These are phyloP conservation scores for Rhytidiadelphus loreus DNA, from an alignment of 225 moss, liverwort and hornwort genomes.

Conservation along the genomic window DNA sequence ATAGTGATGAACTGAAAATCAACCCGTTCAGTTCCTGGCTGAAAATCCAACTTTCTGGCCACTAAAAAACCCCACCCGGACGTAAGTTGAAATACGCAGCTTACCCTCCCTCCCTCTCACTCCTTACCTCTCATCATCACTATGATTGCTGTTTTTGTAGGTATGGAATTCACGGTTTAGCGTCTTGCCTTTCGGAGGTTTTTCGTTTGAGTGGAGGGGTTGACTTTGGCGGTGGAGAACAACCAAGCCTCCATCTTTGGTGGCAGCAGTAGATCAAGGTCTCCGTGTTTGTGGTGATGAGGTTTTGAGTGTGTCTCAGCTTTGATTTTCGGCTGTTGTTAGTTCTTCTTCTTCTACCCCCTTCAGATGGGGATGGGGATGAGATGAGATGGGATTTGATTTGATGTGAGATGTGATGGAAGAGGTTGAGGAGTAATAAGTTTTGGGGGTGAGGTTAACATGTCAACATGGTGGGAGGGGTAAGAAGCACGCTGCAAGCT, in stretches of 20 bases:
- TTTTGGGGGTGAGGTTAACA: neutral
- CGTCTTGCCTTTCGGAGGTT: neutral
- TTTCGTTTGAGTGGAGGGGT: neutral
- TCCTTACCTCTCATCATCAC: slow-evolving; percentile 18
- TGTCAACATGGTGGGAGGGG: slow-evolving; percentile 7
- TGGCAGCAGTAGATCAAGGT: neutral
- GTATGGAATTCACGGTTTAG: neutral
- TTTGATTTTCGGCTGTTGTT: neutral
- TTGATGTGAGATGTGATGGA: neutral
- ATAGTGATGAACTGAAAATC: slow-evolving; percentile 7
- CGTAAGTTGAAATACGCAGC: neutral
- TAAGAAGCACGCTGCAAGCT: slow-evolving; percentile 13
- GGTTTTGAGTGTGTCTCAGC: neutral
- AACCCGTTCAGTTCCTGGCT: neutral
- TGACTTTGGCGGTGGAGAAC: slow-evolving; percentile 6
- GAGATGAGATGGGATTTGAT: slow-evolving; percentile 2
- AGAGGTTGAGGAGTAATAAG: slow-evolving; percentile 3
- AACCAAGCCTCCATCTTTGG: neutral
- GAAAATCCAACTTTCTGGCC: neutral
- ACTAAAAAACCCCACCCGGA: neutral
- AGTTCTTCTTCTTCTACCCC: neutral
- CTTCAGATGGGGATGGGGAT: neutral
- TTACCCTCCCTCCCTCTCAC: neutral
- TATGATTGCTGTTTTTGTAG: slow-evolving; percentile 1
- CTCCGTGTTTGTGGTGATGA: neutral